phyloP scores from a whole-genome alignment of 768 basidiomycete genomes.

The Trametes cingulata region DNA sequence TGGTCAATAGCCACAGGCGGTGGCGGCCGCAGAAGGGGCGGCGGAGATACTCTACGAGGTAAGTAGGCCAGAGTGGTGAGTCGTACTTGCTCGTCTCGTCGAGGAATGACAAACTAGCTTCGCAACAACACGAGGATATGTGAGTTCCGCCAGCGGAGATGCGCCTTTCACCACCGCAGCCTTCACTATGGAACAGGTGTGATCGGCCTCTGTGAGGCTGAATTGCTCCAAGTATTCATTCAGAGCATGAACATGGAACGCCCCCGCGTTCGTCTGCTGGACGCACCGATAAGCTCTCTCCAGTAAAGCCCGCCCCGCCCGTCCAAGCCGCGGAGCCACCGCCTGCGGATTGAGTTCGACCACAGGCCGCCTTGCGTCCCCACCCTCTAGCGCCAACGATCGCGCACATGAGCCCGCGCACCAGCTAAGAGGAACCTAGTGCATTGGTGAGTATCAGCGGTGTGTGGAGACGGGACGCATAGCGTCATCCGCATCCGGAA shows the following conservation, averaged over 20 bases:
- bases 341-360: conserved; percentile 6
- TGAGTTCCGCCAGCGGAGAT: too few species aligned
- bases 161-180: too few species aligned
- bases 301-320: neutral
- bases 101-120: too few species aligned
- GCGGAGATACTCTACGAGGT: neutral
- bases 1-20: neutral
- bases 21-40: too few species aligned
- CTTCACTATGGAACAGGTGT: too few species aligned
- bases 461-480: neutral
- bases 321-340: neutral
- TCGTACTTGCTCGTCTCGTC: too few species aligned
- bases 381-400: neutral
- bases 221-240: too few species aligned
- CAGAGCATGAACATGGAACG: too few species aligned
- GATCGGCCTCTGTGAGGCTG: too few species aligned
- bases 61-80: too few species aligned
- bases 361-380: neutral
- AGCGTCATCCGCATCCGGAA: neutral
- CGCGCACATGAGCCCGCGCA: neutral
- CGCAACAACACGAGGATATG: too few species aligned
- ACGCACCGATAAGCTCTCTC: conserved; percentile 2
- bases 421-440: neutral
- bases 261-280: neutral
- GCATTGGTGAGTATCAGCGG: too few species aligned